Base-by-base conservation (phyloP, 1,139 yeast species). In the Taiozyma sp. region DNA sequence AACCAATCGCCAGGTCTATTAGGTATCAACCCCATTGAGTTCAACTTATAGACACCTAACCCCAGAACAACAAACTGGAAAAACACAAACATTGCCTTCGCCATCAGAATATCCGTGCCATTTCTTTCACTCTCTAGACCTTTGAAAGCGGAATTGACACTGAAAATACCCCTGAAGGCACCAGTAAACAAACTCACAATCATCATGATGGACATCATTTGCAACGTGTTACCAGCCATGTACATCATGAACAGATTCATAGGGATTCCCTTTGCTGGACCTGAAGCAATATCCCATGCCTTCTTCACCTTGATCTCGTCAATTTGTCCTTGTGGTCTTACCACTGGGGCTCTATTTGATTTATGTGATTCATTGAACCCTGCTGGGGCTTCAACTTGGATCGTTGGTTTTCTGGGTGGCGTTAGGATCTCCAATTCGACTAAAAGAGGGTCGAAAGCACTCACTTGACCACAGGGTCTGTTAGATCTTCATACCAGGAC, bases 171-270 rank as follows among this genome's bases (percentile, higher is more conserved):
- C 61, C 81, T 84, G 42, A 88, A 61, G 0, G 98, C 96, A 45
- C 81, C 84, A 59, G 85, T 78, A 57, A 93, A 80, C 62, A 93
- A 73, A 89, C 86, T 88, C 42, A 88, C 68, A 0, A 97, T 87
- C 88, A 90, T 91, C 69, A 90, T 85, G 50, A 93, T 85, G 6
- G 97, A 95, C 53, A 93, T 90, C 56, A 93, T 77, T 62, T 93
- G 98, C 30, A 93, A 71, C 7, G 96, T 82, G 62, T 87, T 86
- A 34, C 99, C 99, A 2, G 97, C 83, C 90, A 93, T 88, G 68
- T 89, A 93, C 54, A 91, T 83, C 96, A 93, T 89, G 50, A 89
- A 72, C 52, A 87, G 66, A 61, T 89, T 93, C 95, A 90, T 87
- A 6, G 97, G 96, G 30, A 93, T 72, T 26, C 83, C 77, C 64